Base-by-base conservation (phyloP, 2,329 filamentous ascomycete species). In the Claviceps capensis region DNA sequence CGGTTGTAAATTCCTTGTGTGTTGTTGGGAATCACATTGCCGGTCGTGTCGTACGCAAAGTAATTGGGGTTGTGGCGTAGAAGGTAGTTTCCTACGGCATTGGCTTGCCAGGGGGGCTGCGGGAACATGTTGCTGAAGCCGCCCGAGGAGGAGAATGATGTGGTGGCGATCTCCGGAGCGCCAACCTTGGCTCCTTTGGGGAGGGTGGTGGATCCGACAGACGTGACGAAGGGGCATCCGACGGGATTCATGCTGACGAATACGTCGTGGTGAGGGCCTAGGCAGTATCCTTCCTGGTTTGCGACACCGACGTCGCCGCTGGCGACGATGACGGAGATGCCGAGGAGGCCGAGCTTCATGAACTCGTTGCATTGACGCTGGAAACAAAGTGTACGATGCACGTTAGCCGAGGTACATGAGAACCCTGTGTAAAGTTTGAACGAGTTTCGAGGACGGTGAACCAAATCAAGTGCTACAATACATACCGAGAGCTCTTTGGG, bases 401-500 rank as follows among this genome's bases (percentile, higher is more conserved):
- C 8, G 30, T 30, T 30, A 30, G 30, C 30, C 9, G 30, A 30
- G 30, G 30, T 11, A 11, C 8, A 11, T 11, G 1, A 11, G 30
- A 30, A 30, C 30, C 30, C 9, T 30, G 30, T 30, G 8, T 30
- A 8, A 30, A 11, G 30, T 11, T 30, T 30, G 3, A 30, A 30
- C 30, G 30, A 30, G 30, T 8, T 30, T 30, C 30, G 30, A 30
- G 30, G 3, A 30, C 30, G 8, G 8, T 3, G 8, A 30, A 30
- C 30, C 26, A 30, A 22, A 2, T 30, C 30, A 30, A 9, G 8
- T 30, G 5, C 8, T 23, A 51, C 19, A 22, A 2, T 22, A 22
- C 52, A 6, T 42, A 49, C 52, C 52, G 48, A 34, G 49, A 74
- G 70, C 59, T 79, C 79, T 51, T 60, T 62, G 5, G 67, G 58